Percentiles rank a stretch among this genome's conserved stretches.
Conservation (phyloP, 2,329 filamentous ascomycete genomes). For the Dryadomyces sulphureus region DNA sequence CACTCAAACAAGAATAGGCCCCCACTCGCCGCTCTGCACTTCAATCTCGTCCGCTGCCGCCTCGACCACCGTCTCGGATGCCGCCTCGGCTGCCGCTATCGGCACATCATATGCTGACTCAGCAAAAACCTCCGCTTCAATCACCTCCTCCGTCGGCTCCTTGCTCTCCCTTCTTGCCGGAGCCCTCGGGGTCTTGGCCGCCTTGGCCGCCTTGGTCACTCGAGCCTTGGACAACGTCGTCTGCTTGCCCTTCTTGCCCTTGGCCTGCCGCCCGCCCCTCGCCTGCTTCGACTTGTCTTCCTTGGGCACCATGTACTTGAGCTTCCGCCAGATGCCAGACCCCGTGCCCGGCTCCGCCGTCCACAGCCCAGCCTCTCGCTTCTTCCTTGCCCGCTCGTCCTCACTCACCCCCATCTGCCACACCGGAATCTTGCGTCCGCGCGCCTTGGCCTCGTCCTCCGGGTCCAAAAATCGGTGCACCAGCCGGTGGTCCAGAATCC, state of each 20-base stretch:
- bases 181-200: neutral
- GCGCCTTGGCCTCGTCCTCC: conserved; percentile 46
- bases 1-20: too few relatives aligned
- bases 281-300: neutral
- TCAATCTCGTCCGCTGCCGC: too few relatives aligned
- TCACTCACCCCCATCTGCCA: neutral
- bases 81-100: too few relatives aligned
- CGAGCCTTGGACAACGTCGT: too few relatives aligned
- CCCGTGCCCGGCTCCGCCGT: conserved; percentile 1
- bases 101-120: too few relatives aligned
- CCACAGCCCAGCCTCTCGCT: neutral
- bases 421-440: conserved; percentile 21
- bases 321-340: conserved; percentile 12
- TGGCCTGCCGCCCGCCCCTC: neutral
- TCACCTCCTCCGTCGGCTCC: neutral
- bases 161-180: too few relatives aligned
- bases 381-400: neutral
- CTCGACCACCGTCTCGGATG: too few relatives aligned
- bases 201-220: neutral
- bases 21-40: too few relatives aligned
- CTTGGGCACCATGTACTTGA: conserved; percentile 8
- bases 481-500: conserved; percentile 70
- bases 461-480: conserved; percentile 71
- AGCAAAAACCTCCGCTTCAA: neutral
- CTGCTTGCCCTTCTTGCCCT: neutral